Evolutionary conservation across 257 asterid species (phyloP), one percentile per base, ranked within the genome.

Genomic region (Mentha longifolia): DNA sequence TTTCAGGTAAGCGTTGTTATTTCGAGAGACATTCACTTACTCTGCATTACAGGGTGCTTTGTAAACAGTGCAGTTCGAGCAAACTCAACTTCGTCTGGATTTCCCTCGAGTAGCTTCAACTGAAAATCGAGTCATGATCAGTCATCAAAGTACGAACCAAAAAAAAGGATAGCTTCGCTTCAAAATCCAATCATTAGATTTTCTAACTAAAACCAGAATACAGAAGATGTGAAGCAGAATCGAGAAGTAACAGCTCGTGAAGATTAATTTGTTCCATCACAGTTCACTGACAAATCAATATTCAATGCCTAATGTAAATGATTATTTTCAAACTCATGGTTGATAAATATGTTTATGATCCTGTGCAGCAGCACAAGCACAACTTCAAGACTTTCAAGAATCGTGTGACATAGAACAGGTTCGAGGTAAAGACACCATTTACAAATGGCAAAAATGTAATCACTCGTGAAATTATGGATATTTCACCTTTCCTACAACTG

Each of bases 41-140:
- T 76, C 84, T 74, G 66, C 98, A 93, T 93, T 77, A 81, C 95
- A 17, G 94, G 88, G 77, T 92, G 98, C 79, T 92, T 92, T 0
- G 84, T 30, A 74, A 92, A 90, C 72, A 92, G 4, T 28, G 89
- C 94, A 71, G 83, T 58, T 86, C 67, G 81, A 72, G 92, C 98
- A 76, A 81, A 75, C 80, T 78, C 85, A 14, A 80, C 87, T 76
- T 93, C 98, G 33, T 86, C 70, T 2, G 94, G 71, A 59, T 76
- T 80, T 67, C 72, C 84, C 63, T 83, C 71, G 0, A 92, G 59
- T 79, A 74, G 61, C 61, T 86, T 81, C 71, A 91, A 80, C 98
- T 93, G 84, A 74, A 79, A 71, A 56, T 49, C 37, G 63, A 67
- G 68, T 45, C 72, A 58, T 61, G 33, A 43, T 71, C 54, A 8